These are phyloP conservation scores for Magnusiomyces magnusii DNA, from an alignment of 1,139 yeast genomes.

Conservation along the genomic window DNA sequence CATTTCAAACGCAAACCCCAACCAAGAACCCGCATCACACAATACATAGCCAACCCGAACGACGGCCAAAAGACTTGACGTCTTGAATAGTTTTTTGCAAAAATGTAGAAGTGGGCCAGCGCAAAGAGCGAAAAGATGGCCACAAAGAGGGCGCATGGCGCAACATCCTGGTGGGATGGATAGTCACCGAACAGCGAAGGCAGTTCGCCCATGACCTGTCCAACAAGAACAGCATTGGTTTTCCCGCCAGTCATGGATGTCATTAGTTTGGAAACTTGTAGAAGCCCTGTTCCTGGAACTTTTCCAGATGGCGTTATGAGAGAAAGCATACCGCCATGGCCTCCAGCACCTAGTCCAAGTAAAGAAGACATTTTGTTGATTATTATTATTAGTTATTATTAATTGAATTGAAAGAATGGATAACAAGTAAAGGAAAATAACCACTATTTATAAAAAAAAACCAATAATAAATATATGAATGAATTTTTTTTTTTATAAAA, in stretches of 20 bases:
- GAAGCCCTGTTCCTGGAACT: constrained; percentile 21
- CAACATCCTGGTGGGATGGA: constrained; percentile 49
- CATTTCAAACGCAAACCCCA: constrained; percentile 54
- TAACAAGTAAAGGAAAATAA: background rate
- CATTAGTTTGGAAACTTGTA: constrained; percentile 11
- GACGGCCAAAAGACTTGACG: constrained; percentile 62
- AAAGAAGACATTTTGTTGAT: background rate
- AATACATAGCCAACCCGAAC: constrained; percentile 48
- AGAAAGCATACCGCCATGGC: constrained; percentile 13
- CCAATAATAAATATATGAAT: too few relatives aligned
- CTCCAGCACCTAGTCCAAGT: background rate
- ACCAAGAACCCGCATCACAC: constrained; percentile 49
- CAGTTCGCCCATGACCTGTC: constrained; percentile 35
- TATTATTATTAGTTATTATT: too few relatives aligned
- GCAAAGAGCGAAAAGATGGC: constrained; percentile 47
- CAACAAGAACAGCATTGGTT: constrained; percentile 9
- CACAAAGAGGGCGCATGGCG: constrained; percentile 56
- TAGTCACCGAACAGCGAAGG: constrained; percentile 60
- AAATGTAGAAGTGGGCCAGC: constrained; percentile 44
- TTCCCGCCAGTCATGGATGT: constrained; percentile 6
- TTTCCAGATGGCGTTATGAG: constrained; percentile 23
- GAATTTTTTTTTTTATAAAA: too few relatives aligned
- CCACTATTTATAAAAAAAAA: too few relatives aligned
- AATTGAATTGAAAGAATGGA: background rate
- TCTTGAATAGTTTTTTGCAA: constrained; percentile 44